Evolutionary conservation across 2,329 filamentous ascomycete species (phyloP), one percentile per base, ranked within the genome.

Genomic region (Exophiala aquamarina): DNA sequence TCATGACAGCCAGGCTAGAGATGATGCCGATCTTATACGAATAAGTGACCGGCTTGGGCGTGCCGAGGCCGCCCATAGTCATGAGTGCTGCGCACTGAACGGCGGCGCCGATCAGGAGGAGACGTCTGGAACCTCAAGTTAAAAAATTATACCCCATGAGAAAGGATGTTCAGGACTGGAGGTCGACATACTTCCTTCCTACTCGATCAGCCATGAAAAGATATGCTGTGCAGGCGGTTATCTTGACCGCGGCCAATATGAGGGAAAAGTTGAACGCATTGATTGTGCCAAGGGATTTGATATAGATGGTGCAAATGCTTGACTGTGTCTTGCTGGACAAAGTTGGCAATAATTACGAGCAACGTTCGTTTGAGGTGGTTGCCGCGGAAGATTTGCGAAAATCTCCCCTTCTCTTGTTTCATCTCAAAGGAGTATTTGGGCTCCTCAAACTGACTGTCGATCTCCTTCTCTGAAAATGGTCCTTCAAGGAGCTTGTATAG

Each of bases 261-360:
- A 59, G 14, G 21, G 54, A 45, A 17, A 54, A 44, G n/a, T 37
- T 45, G 23, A 56, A 59, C 2, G 55, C 9, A 49, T 63, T 57
- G 20, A 63, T 42, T 5, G 50, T 51, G 3, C 44, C 37, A 6
- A 62, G 41, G 2, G 53, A 55, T 28, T 58, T 49, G 26, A 63
- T 47, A 33, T 54, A 62, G 3, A 62, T 19, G 3, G 58, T 50
- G 2, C 33, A 33, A 60, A 60, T 2, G 52, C 41, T 37, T 54
- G 49, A 1, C 59, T 8, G 58, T 62, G 2, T 51, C 50, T 29
- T 62, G 59, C 14, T 58, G 45, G 41, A 59, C 60, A 46, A 61
- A 60, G 41, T 58, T 60, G 26, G 55, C 47, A 3, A 40, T 49
- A 19, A 55, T 35, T 10, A 50, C 50, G 11, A 62, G 54, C 1